phyloP scores from a whole-genome alignment of 495 filamentous ascomycete genomes.

The Lineolata rhizophorae region DNA sequence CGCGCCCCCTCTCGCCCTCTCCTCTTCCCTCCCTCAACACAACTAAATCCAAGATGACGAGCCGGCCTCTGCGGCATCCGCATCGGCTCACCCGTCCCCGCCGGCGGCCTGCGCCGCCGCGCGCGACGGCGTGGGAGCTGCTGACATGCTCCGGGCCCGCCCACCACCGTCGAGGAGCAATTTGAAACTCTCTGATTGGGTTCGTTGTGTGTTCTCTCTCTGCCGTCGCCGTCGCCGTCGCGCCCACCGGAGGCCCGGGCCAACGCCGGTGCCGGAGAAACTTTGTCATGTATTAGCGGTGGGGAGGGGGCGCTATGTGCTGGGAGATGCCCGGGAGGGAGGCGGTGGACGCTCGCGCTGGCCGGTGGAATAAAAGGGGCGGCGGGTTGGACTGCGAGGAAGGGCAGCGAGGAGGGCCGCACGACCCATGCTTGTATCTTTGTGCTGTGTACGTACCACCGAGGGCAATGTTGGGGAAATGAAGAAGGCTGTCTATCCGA shows the following conservation, averaged over 20 bases:
- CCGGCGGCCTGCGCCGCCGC: constrained; percentile 6
- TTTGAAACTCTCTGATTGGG: constrained; percentile 27
- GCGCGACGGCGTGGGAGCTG: constrained; percentile 20
- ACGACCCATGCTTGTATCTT: too few species aligned
- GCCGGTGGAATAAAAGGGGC: background rate
- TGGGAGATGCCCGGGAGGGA: background rate
- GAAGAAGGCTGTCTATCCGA: background rate
- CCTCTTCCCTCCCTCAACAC: constrained; percentile 13
- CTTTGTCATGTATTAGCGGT: background rate
- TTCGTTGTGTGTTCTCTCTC: constrained; percentile 10
- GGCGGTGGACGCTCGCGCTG: background rate
- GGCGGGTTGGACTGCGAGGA: background rate
- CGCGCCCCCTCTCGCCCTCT: background rate
- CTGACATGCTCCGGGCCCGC: constrained; percentile 24
- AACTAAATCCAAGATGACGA: constrained; percentile 30
- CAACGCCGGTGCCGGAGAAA: background rate
- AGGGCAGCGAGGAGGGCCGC: background rate
- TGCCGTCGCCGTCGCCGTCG: background rate
- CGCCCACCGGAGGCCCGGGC: background rate
- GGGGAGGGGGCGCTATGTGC: background rate
- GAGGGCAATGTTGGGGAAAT: too few species aligned
- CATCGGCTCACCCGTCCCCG: constrained; percentile 19
- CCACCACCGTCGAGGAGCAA: constrained; percentile 25
- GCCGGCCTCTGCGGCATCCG: constrained; percentile 19
- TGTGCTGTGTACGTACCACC: too few species aligned